Base-by-base conservation (phyloP, 345 rosid genomes). In the Populus pruinosa region DNA sequence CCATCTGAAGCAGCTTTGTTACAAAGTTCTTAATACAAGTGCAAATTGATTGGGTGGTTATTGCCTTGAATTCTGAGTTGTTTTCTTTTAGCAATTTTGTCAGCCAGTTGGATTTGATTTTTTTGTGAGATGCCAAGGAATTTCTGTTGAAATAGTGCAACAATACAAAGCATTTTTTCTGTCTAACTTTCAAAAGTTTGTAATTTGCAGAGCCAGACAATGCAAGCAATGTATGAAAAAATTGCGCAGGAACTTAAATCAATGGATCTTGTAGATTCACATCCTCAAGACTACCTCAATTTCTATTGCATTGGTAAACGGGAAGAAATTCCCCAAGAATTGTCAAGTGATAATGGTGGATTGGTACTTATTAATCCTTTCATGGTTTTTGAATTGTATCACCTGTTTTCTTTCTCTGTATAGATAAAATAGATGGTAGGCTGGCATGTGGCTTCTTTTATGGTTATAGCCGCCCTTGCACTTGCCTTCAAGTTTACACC, bases 251-350 rank as follows among this genome's bases (percentile, higher is more conserved):
- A 84, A 74, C 84, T 96, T 77, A 88, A 87, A 81, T 74, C 86
- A 27, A 82, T 64, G 89, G 72, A 86, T 63, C 79, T 74, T 27
- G 63, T 61, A 78, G 89, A 85, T 72, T 79, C 90, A 35, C 87
- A 89, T 85, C 99, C 98, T 65, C 89, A 76, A 67, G 97, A 96
- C 72, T 96, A 91, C 89, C 97, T 96, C 49, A 96, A 94, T 91
- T 96, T 96, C 86, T 95, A 88, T 83, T 95, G 98, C 78, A 84
- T 94, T 73, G 98, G 97, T 75, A 94, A 91, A 12, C 84, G 91
- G 73, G 98, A 94, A 82, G 62, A 79, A 76, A 64, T 44, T 69
- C 82, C 90, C 8, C 70, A 61, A 23, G 83, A 81, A 29, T 18
- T 61, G 65, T 71, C 82, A 38, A 69, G 7, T 70, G 53, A 79